Percentiles rank a stretch among this genome's conserved stretches.
Conservation (phyloP, 371 early-diverging fungal species). For the Circinella umbellata region DNA sequence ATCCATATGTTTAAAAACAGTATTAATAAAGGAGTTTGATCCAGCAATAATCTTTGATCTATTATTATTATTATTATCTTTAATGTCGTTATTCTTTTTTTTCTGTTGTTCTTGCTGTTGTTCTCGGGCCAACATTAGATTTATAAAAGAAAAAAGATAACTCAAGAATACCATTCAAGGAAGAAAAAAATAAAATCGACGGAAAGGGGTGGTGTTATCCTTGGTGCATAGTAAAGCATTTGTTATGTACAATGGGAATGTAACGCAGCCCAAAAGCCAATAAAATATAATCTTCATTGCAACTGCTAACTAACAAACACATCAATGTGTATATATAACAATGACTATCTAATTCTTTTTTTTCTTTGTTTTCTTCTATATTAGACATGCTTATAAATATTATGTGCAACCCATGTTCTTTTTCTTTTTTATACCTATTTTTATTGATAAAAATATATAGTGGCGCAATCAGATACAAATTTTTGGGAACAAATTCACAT, state of each 20-base stretch:
- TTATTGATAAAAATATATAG: too few species aligned
- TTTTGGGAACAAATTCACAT: too few species aligned
- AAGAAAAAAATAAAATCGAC: neutral
- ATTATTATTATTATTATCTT: constrained; percentile 2
- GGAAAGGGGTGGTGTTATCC: neutral
- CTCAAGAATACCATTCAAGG: neutral
- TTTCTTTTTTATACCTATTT: too few species aligned
- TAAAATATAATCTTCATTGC: neutral
- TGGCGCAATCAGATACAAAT: too few species aligned
- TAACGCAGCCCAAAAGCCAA: constrained; percentile 5
- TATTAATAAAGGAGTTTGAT: neutral
- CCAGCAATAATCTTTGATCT: neutral
- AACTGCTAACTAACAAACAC: neutral
- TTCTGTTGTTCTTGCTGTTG: neutral
- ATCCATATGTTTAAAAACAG: constrained; percentile 7
- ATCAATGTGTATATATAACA: neutral
- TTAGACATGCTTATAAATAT: too few species aligned
- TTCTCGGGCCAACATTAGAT: neutral
- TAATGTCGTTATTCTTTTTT: neutral
- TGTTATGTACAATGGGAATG: constrained; percentile 6
- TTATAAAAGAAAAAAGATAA: neutral
- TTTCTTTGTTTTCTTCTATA: too few species aligned
- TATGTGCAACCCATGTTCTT: too few species aligned
- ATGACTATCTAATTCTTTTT: too few species aligned
- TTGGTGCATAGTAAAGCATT: neutral